These are phyloP conservation scores for Vigna mungo DNA, from an alignment of 306 rosid species.

Conservation along the genomic window DNA sequence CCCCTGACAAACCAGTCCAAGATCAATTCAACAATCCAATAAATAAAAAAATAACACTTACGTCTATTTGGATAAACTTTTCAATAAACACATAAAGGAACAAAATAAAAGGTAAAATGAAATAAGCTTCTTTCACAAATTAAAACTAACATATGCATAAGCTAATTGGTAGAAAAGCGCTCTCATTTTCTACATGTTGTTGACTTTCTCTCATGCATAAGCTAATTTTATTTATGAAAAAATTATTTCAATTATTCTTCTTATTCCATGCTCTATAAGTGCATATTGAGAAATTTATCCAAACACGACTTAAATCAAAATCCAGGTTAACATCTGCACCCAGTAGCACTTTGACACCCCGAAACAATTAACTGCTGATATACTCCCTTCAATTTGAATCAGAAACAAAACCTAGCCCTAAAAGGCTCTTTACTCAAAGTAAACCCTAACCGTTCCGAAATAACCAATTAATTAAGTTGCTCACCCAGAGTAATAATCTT, in stretches of 20 bases:
- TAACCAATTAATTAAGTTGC: background rate
- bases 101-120: background rate
- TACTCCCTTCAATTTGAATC: slow-evolving; percentile 36
- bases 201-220: background rate
- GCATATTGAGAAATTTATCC: background rate
- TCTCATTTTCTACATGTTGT: background rate
- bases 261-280: background rate
- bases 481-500: slow-evolving; percentile 96
- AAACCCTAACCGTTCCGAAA: background rate
- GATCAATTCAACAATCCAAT: slow-evolving; percentile 62
- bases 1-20: slow-evolving; percentile 99
- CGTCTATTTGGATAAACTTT: background rate
- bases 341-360: slow-evolving; percentile 47
- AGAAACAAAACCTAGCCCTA: background rate
- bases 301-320: slow-evolving; percentile 12
- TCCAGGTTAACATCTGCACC: slow-evolving; percentile 36
- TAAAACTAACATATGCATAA: background rate
- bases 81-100: background rate
- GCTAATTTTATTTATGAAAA: background rate
- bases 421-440: background rate
- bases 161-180: background rate
- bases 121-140: background rate
- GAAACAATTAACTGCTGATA: slow-evolving; percentile 33
- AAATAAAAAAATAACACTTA: slow-evolving; percentile 34
- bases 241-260: background rate